Evolutionary conservation across 768 basidiomycete genomes (phyloP).

Genomic region (Boletus pseudopeckii): DNA sequence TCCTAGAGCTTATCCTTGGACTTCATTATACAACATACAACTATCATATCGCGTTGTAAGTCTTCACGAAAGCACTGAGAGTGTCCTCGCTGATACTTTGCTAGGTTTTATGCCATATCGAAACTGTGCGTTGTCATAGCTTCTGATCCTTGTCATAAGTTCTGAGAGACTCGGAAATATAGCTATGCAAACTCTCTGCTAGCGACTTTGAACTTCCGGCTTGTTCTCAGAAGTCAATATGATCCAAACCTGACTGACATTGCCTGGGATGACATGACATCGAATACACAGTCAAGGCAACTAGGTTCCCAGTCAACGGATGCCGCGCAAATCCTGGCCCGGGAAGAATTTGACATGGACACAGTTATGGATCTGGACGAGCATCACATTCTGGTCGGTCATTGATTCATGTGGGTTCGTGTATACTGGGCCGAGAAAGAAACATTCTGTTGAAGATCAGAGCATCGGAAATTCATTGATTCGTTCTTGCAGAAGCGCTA

Average conservation of each 20-base stretch:
- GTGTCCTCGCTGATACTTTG: neutral
- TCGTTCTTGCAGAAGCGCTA: neutral
- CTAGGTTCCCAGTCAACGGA: neutral
- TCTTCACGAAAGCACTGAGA: rapidly evolving
- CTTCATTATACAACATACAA: no score
- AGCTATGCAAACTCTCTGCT: slow-evolving; percentile 17
- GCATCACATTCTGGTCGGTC: neutral
- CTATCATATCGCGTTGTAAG: slow-evolving; percentile 15
- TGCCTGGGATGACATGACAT: neutral
- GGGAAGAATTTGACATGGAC: neutral
- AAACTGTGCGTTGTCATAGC: slow-evolving; percentile 1
- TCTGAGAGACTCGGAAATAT: neutral
- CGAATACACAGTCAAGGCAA: neutral
- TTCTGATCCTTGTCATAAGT: no score
- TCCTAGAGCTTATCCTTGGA: slow-evolving; percentile 12
- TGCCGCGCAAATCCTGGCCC: neutral
- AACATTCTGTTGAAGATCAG: neutral
- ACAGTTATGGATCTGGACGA: neutral
- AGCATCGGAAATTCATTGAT: neutral
- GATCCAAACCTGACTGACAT: neutral
- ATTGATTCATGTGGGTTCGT: neutral
- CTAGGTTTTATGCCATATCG: neutral
- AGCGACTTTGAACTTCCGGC: slow-evolving; percentile 8
- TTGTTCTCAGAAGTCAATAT: neutral
- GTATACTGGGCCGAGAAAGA: neutral